Conservation (phyloP, 139 green algal species). For the Raphidocelis subcapitata region DNA sequence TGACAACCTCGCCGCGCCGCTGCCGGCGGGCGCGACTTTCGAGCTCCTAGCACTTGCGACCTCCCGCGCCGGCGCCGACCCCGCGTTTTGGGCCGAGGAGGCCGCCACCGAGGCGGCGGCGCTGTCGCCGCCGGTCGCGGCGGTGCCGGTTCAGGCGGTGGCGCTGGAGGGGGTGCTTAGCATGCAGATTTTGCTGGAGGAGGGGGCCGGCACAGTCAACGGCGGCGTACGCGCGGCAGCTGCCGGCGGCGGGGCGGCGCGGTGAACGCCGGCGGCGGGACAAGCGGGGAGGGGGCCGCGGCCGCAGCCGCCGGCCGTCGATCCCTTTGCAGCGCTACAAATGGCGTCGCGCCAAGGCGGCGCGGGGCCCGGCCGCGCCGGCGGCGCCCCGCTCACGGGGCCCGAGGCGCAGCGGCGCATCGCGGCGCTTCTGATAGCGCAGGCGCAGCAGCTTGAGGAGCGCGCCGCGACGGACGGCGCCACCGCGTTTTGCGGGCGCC, state of each 20-base stretch:
- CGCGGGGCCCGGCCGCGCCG: background rate
- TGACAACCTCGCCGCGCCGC: slow-evolving; percentile 35
- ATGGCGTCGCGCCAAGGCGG: background rate
- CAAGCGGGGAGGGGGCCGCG: slow-evolving; percentile 1
- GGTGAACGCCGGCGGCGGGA: background rate
- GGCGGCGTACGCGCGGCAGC: background rate
- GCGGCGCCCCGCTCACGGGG: background rate
- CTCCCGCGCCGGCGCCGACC: slow-evolving; percentile 33
- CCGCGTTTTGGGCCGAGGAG: slow-evolving; percentile 35
- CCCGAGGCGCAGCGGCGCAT: slow-evolving; percentile 7
- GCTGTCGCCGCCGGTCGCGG: slow-evolving; percentile 24
- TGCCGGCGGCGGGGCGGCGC: background rate
- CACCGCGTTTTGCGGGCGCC: slow-evolving; percentile 45
- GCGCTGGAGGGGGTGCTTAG: slow-evolving; percentile 13
- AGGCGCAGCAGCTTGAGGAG: slow-evolving; percentile 37
- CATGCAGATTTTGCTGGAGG: slow-evolving; percentile 42
- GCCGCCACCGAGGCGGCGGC: slow-evolving; percentile 11
- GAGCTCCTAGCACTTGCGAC: slow-evolving; percentile 43
- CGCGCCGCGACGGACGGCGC: slow-evolving; percentile 39
- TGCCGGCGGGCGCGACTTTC: slow-evolving; percentile 44
- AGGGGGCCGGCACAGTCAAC: slow-evolving; percentile 9
- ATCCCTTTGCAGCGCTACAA: background rate
- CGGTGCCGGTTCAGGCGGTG: slow-evolving; percentile 3
- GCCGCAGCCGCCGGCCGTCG: slow-evolving; percentile 22
- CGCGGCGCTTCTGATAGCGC: slow-evolving; percentile 19